Evolutionary conservation across 257 asterid species (phyloP).

Genomic region (Schizonepeta tenuifolia): DNA sequence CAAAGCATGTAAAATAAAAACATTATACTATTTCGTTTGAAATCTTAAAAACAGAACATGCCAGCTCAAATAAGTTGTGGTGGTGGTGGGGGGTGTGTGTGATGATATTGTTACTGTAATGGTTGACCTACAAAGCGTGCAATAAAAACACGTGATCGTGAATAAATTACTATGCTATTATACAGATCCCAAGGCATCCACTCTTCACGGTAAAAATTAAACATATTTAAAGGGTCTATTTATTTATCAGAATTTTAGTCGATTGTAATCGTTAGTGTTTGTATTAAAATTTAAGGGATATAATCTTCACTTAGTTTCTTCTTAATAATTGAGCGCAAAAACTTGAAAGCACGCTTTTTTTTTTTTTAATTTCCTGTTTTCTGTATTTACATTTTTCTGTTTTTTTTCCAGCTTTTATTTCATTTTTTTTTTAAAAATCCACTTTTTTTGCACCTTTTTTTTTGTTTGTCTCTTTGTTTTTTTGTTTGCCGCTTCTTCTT

Average conservation of each 20-base stretch:
- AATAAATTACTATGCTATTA: slow-evolving; percentile 6
- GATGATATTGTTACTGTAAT: slow-evolving; percentile 19
- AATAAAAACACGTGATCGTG: slow-evolving; percentile 41
- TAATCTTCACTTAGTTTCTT: background rate
- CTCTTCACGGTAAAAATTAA: slow-evolving; percentile 15
- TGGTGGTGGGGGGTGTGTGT: background rate
- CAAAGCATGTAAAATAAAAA: background rate
- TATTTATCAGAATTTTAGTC: background rate
- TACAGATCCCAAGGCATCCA: background rate
- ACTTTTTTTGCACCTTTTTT: too few relatives aligned
- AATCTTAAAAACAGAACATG: background rate
- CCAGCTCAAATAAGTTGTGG: background rate
- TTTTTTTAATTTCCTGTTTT: too few relatives aligned
- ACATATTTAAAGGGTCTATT: background rate
- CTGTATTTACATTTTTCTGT: too few relatives aligned
- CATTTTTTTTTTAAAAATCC: too few relatives aligned
- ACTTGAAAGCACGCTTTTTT: too few relatives aligned
- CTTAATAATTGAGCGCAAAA: background rate
- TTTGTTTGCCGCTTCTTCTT: too few relatives aligned
- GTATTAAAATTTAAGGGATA: background rate
- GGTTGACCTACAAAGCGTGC: slow-evolving; percentile 42
- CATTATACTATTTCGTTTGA: background rate
- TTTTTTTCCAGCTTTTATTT: too few relatives aligned
- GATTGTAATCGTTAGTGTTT: background rate
- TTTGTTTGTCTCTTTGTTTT: too few relatives aligned